These are phyloP conservation scores for Tubosaeta sp. DNA, from an alignment of 768 basidiomycete species.

Conservation along the genomic window DNA sequence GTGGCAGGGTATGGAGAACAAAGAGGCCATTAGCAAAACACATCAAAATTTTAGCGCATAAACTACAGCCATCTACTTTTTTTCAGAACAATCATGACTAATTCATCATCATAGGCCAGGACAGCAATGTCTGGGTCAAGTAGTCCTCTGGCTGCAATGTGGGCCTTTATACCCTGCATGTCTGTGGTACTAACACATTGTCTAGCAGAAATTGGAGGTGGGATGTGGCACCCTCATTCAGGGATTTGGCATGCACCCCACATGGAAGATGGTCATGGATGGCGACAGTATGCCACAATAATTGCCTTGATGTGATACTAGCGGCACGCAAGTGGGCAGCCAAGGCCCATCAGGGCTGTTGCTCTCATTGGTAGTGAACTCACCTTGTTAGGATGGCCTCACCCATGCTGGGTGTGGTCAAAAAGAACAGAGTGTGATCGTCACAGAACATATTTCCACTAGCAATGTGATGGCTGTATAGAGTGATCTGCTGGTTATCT, in stretches of 20 bases:
- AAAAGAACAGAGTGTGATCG: conserved; percentile 23
- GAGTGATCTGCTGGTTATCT: conserved; percentile 22
- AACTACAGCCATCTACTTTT: no score
- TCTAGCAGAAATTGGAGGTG: conserved; percentile 17
- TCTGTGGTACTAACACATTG: neutral
- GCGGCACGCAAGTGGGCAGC: no score
- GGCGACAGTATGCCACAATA: conserved; percentile 21
- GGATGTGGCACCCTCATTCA: conserved; percentile 18
- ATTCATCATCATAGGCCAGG: conserved; percentile 23
- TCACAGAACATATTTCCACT: conserved; percentile 19
- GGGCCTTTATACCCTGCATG: conserved; percentile 6
- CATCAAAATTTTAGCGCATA: no score
- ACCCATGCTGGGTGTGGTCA: conserved; percentile 21
- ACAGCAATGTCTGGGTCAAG: conserved; percentile 29
- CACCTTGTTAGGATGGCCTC: neutral
- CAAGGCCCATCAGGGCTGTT: conserved; percentile 7
- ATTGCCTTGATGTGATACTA: conserved; percentile 25
- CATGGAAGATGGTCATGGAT: conserved; percentile 22
- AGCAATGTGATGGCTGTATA: conserved; percentile 7
- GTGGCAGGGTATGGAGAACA: no score
- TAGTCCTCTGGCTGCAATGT: conserved; percentile 25
- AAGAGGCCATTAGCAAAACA: no score
- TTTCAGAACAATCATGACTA: no score
- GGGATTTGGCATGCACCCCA: conserved; percentile 17
- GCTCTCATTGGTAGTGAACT: neutral